Base-by-base conservation (phyloP, 768 basidiomycete genomes). In the Mycena albidolilacea region DNA sequence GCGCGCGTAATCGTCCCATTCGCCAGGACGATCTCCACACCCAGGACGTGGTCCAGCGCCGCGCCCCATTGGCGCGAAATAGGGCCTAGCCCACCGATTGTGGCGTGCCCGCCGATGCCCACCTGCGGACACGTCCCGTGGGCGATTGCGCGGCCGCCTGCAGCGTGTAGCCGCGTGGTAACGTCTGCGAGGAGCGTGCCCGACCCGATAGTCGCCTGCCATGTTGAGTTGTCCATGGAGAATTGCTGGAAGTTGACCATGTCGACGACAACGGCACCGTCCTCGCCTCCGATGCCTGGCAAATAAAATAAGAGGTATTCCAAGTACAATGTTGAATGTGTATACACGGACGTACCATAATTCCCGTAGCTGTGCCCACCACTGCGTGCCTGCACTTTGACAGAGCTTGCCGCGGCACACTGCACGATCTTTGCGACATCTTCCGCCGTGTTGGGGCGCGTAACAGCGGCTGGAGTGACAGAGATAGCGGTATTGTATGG, bases 111-210 rank as follows among this genome's bases (percentile, higher is more conserved):
- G 17, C 79, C 79, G 71, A 78, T 75, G 0, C 81, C 79, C 12
- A 82, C 81, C 30, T 76, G 76, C 5, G 81, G 79, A 61, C 83
- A 83, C 10, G 77, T 78, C 2, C 82, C 82, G 63, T 81, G 81
- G 8, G 79, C 71, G 7, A 83, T 68, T 0, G 80, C 81, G 21
- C 80, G 77, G 41, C 76, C 43, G 60, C 77, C 69, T 6, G 70
- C 52, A 55, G 77, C 46, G 44, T 66, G 63, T 71, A 82, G 43
- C 15, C 69, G 57, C 15, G 69, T 41, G 8, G 78, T 78, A 11
- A 81, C 66, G 46, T 79, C 80, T 12, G 67, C 73, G 7, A 81
- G 75, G n/a, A 76, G 67, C 41, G 76, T 79, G 12, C 79, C 79
- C 2, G 75, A 35, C 37, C 78, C 77, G 70, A 81, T 67, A 5